phyloP scores from a whole-genome alignment of 1,284 basidiomycete genomes.

The Pseudozyma sp. region DNA sequence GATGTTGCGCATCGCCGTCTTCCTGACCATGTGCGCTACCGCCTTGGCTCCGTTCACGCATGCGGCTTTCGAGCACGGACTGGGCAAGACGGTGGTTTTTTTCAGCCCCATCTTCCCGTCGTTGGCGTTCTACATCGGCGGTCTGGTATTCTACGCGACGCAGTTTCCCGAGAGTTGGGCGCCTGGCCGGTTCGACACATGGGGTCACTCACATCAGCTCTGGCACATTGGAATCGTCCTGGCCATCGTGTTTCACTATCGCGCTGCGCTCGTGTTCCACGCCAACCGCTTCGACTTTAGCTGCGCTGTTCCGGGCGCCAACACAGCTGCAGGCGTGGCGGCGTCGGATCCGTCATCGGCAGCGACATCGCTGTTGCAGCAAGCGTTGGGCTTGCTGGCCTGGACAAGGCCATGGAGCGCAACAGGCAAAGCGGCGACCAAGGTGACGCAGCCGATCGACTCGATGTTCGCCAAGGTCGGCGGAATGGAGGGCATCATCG shows the following conservation, averaged over 20 bases:
- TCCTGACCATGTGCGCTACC: slow-evolving; percentile 64
- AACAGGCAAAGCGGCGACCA: slow-evolving; percentile 24
- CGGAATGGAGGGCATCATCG: slow-evolving; percentile 55
- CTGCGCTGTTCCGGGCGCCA: slow-evolving; percentile 40
- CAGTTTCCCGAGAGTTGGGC: slow-evolving; percentile 64
- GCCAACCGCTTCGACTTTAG: slow-evolving; percentile 63
- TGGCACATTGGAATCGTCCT: slow-evolving; percentile 67
- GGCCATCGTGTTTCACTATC: slow-evolving; percentile 65
- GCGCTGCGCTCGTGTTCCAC: slow-evolving; percentile 63
- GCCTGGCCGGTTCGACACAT: slow-evolving; percentile 64
- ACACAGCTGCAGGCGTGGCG: slow-evolving; percentile 15
- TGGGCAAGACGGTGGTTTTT: slow-evolving; percentile 55
- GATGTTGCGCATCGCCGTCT: slow-evolving; percentile 59
- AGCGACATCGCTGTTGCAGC: slow-evolving; percentile 13
- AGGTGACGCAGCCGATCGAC: slow-evolving; percentile 34
- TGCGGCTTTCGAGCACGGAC: slow-evolving; percentile 62
- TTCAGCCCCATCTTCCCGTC: slow-evolving; percentile 65
- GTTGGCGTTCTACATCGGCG: slow-evolving; percentile 59
- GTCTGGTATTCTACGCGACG: slow-evolving; percentile 62
- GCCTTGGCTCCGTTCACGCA: slow-evolving; percentile 64
- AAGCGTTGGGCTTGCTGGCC: slow-evolving; percentile 20
- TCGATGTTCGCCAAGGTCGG: slow-evolving; percentile 50
- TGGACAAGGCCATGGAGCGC: slow-evolving; percentile 12
- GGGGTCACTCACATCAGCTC: slow-evolving; percentile 66
- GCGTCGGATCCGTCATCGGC: slow-evolving; percentile 2